These are phyloP conservation scores for Naematelia encephala DNA, from an alignment of 768 basidiomycete species.

Conservation along the genomic window DNA sequence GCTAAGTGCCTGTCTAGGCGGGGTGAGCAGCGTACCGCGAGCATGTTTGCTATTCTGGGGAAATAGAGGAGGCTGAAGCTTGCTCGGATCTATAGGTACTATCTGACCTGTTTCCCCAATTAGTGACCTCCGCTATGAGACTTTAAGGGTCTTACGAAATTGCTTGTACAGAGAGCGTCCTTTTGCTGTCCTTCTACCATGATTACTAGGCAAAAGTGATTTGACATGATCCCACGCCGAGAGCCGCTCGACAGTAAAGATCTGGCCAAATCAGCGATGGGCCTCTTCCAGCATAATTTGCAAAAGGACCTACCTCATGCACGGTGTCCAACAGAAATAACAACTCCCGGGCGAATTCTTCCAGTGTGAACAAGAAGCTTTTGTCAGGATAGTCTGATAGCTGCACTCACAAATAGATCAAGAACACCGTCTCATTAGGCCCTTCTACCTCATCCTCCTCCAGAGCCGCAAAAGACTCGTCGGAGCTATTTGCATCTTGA, in stretches of 20 bases:
- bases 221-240: constrained; percentile 29
- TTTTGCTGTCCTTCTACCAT: constrained; percentile 9
- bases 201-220: constrained; percentile 12
- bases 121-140: not conserved
- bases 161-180: constrained; percentile 38
- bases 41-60: constrained; percentile 79
- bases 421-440: constrained; percentile 74
- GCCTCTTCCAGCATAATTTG: not conserved
- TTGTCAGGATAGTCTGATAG: not conserved
- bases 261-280: constrained; percentile 13
- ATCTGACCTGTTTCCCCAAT: constrained; percentile 35
- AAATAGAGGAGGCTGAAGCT: constrained; percentile 63
- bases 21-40: constrained; percentile 80
- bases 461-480: constrained; percentile 11
- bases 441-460: constrained; percentile 18
- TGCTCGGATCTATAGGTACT: constrained; percentile 50
- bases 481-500: constrained; percentile 9
- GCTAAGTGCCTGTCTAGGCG: constrained; percentile 60
- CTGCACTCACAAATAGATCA: constrained; percentile 79
- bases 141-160: constrained; percentile 34
- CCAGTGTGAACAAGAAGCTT: constrained; percentile 93
- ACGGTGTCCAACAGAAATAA: constrained; percentile 79
- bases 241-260: constrained; percentile 18
- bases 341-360: constrained; percentile 86
- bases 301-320: constrained; percentile 58